These are phyloP conservation scores for Hemileccinum impolitum DNA, from an alignment of 768 basidiomycete genomes.

Conservation along the genomic window DNA sequence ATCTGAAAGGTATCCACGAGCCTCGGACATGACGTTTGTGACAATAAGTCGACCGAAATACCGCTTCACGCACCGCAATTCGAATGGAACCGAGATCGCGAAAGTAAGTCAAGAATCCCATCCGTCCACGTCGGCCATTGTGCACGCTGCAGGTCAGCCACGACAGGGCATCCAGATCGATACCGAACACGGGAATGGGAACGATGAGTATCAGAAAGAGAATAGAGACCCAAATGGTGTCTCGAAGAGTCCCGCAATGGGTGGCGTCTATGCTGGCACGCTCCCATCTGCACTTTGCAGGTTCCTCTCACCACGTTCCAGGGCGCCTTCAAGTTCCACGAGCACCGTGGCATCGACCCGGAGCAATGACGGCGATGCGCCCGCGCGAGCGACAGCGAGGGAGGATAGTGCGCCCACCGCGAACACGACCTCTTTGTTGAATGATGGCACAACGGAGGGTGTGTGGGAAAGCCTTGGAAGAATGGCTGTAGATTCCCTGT, in stretches of 20 bases:
- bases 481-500: slow-evolving; percentile 22
- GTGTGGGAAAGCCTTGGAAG: slow-evolving; percentile 23
- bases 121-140: too few relatives aligned
- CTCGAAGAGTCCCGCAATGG: too few relatives aligned
- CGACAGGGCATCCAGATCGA: too few relatives aligned
- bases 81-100: too few relatives aligned
- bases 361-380: background rate
- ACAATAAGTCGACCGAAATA: too few relatives aligned
- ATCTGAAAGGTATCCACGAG: slow-evolving; percentile 21
- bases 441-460: slow-evolving; percentile 5
- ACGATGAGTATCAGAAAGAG: too few relatives aligned
- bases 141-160: too few relatives aligned
- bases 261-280: too few relatives aligned
- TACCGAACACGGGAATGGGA: too few relatives aligned
- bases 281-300: background rate
- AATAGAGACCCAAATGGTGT: too few relatives aligned
- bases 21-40: slow-evolving; percentile 21
- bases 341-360: slow-evolving; percentile 18
- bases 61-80: too few relatives aligned
- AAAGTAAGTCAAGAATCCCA: too few relatives aligned
- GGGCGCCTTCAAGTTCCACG: slow-evolving; percentile 20
- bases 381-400: background rate
- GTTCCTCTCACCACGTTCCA: slow-evolving; percentile 15
- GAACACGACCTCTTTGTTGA: background rate
- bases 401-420: background rate